Base-by-base conservation (phyloP, 129 eudicot species). In the Scalesia atractyloides region DNA sequence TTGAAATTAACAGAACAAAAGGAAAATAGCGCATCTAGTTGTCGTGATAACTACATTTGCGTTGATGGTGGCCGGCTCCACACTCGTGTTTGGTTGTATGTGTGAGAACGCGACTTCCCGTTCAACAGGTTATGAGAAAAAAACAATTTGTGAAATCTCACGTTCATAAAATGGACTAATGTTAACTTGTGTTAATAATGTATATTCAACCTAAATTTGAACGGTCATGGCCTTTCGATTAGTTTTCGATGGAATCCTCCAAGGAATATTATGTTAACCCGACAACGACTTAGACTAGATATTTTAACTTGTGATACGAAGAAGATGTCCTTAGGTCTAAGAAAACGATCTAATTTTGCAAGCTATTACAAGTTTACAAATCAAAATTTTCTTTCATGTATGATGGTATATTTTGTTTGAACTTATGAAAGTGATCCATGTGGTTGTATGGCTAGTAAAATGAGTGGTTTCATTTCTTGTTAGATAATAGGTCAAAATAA, bases 41-140 rank as follows among this genome's bases (percentile, higher is more conserved):
- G 69, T 67, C 16, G 22, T 37, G 72, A 77, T 62, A 70, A 39
- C 15, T 36, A 43, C 72, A 39, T 69, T 33, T 11, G 4, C 64
- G 41, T 63, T 77, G 53, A 22, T 43, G 64, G 10, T 22, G 70
- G 65, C 15, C 41, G 44, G 82, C 60, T 78, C 82, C 77, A 78
- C 72, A 51, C 47, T 76, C 43, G 3, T 11, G 34, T 3, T 7
- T 58, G 52, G 18, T 17, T 58, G 59, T 67, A 66, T 56, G 19
- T 47, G 63, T 52, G 72, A 67, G 48, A 68, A 41, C 34, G 61
- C 15, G 53, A 60, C 61, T 37, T 26, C 41, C 14, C 2, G 1
- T 48, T 18, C 52, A 68, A 12, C 49, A 3, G 60, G 39, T 43
- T 66, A 43, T 24, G n/a, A 48, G 34, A 30, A 30, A 30, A 30